Conservation (phyloP, 2,329 filamentous ascomycete species). For the Diaporthe sp. region DNA sequence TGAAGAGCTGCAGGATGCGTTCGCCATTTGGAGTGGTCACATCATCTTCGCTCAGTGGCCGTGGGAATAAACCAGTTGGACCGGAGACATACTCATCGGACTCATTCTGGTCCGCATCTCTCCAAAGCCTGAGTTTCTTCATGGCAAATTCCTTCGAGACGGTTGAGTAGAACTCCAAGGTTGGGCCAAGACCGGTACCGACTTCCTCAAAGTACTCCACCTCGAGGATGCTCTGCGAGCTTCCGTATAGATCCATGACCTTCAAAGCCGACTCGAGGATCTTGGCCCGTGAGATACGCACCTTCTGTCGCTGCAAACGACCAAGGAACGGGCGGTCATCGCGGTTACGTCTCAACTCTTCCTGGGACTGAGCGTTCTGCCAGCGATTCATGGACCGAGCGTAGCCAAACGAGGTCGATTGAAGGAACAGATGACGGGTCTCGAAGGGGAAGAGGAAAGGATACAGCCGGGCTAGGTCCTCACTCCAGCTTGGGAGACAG, state of each 20-base stretch:
- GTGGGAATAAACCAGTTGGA: conserved; percentile 88
- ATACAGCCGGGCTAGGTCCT: conserved; percentile 92
- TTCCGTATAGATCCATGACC: conserved; percentile 98
- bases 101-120: conserved; percentile 84
- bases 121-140: conserved; percentile 97
- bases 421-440: conserved; percentile 94
- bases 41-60: conserved; percentile 87
- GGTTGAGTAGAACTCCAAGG: conserved; percentile 96
- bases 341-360: conserved; percentile 85
- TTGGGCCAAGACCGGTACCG: conserved; percentile 94
- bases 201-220: conserved; percentile 99
- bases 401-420: conserved; percentile 98
- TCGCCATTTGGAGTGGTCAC: conserved; percentile 83
- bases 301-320: conserved; percentile 93
- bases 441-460: conserved; percentile 99
- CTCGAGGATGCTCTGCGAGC: conserved; percentile 95
- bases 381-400: conserved; percentile 97
- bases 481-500: conserved; percentile 95
- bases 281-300: conserved; percentile 94
- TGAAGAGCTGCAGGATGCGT: conserved; percentile 89
- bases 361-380: conserved; percentile 90
- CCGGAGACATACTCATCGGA: conserved; percentile 87
- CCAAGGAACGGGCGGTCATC: conserved; percentile 94
- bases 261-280: conserved; percentile 97
- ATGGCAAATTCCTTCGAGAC: conserved; percentile 98